phyloP scores from a whole-genome alignment of 495 filamentous ascomycete genomes.

The Talaromyces stipitatus region DNA sequence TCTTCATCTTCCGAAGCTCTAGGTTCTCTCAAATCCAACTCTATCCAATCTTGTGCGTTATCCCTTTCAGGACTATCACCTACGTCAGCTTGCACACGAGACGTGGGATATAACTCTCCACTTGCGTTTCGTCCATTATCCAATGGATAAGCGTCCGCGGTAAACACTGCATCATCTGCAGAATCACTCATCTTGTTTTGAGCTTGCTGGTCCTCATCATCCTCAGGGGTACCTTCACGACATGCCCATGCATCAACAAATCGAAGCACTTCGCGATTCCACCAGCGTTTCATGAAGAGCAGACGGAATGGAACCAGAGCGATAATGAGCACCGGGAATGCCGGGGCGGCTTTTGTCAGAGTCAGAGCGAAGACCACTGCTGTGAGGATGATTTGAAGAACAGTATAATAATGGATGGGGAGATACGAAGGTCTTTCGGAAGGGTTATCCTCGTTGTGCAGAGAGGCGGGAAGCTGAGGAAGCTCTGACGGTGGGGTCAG shows the following conservation, averaged over 20 bases:
- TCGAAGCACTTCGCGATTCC: conserved; percentile 51
- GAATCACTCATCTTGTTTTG: background rate
- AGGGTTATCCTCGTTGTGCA: background rate
- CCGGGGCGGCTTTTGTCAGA: conserved; percentile 55
- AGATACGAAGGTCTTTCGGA: conserved; percentile 33
- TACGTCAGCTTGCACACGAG: background rate
- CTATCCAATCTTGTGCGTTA: background rate
- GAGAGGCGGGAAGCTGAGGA: conserved; percentile 39
- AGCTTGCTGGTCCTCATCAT: conserved; percentile 40
- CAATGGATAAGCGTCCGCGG: background rate
- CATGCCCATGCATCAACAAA: conserved; percentile 70
- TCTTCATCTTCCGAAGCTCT: background rate
- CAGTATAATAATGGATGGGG: conserved; percentile 56
- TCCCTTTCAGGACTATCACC: background rate
- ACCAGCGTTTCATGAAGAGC: conserved; percentile 55
- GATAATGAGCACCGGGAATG: conserved; percentile 62
- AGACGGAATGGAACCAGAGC: conserved; percentile 56
- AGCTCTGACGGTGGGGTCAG: conserved; percentile 59
- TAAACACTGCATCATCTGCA: conserved; percentile 7
- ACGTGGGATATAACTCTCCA: background rate
- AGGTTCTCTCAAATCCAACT: background rate
- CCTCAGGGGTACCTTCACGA: conserved; percentile 55
- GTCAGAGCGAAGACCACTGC: conserved; percentile 57
- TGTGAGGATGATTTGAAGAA: conserved; percentile 54
- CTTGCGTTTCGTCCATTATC: background rate